These are phyloP conservation scores for Aspergillus eucalypticola DNA, from an alignment of 2,329 filamentous ascomycete genomes.

Conservation along the genomic window DNA sequence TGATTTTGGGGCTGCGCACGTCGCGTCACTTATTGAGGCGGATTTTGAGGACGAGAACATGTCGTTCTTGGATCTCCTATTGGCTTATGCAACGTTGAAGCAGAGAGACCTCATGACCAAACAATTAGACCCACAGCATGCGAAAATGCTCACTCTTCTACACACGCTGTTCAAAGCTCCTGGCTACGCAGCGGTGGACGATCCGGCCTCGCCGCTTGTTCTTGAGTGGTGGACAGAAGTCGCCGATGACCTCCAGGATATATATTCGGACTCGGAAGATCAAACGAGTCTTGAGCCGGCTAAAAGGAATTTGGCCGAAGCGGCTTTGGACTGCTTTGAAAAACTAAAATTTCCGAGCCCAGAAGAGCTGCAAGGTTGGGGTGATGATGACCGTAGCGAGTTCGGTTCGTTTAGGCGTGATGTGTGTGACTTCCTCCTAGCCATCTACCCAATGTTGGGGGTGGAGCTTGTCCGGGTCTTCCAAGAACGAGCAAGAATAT, in stretches of 20 bases:
- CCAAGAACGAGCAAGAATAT: slow-evolving; percentile 37
- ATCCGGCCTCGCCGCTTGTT: slow-evolving; percentile 37
- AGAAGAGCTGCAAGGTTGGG: slow-evolving; percentile 40
- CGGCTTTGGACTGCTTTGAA: slow-evolving; percentile 44
- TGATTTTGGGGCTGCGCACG: slow-evolving; percentile 34
- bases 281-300: slow-evolving; percentile 30
- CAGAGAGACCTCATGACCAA: slow-evolving; percentile 34
- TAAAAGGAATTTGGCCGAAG: slow-evolving; percentile 42
- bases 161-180: slow-evolving; percentile 43
- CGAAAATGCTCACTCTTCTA: slow-evolving; percentile 37
- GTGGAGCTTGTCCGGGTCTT: slow-evolving; percentile 45
- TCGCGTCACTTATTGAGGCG: slow-evolving; percentile 35
- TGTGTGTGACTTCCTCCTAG: slow-evolving; percentile 48
- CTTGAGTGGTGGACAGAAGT: slow-evolving; percentile 47
- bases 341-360: slow-evolving; percentile 44
- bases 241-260: slow-evolving; percentile 41
- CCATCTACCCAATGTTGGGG: slow-evolving; percentile 46
- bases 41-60: slow-evolving; percentile 42
- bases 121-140: slow-evolving; percentile 33
- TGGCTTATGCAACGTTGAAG: slow-evolving; percentile 38
- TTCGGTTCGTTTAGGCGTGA: slow-evolving; percentile 48
- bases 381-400: slow-evolving; percentile 44
- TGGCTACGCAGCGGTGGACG: slow-evolving; percentile 44
- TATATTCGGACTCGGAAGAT: slow-evolving; percentile 30
- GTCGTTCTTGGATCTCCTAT: slow-evolving; percentile 43